Base-by-base conservation (phyloP, 352 stramenopile species). In the Phytophthora macrochlamydospora region DNA sequence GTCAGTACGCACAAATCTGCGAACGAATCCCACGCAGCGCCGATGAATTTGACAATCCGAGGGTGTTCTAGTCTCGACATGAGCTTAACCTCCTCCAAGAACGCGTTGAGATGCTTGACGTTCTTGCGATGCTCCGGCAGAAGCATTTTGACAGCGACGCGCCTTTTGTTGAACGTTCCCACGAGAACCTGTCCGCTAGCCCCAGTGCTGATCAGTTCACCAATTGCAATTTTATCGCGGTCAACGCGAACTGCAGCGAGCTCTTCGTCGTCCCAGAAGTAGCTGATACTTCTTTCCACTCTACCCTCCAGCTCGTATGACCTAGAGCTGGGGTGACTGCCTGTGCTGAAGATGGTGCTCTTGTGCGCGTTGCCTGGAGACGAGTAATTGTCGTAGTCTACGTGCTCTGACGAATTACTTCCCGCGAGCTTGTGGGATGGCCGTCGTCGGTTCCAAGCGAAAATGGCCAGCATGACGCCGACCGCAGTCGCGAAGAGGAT, bases 131-230 rank as follows among this genome's bases (percentile, higher is more conserved):
- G 55, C 18, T 75, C 62, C 4, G 67, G 67, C 24, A 71, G 57
- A 40, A 75, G 29, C 67, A 75, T 71, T 52, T 75, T 75, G 33
- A 75, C 63, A 29, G 67, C 67, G 42, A 75, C 56, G 42, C 70
- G 67, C 12, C 71, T 63, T 18, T 62, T 62, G 45, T 75, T 75
- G 24, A 68, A 67, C 52, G 55, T 68, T 4, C 62, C 67, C 1
- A 48, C 64, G 24, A 62, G 56, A 24, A 75, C 67, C 14, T 71
- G 62, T 43, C 62, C 62, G 30, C 65, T 64, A 14, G 60, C 67
- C 1, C 67, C 67, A 2, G 64, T 46, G 35, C 62, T 65, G 37
- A 75, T 68, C 40, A 75, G 52, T 44, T 32, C 7, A 51, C 63
- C 57, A 11, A 75, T 56, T 7, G 68, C 56, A 37, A 75, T 58